phyloP scores from a whole-genome alignment of 495 filamentous ascomycete genomes.

The Hypoxylon lenormandii region DNA sequence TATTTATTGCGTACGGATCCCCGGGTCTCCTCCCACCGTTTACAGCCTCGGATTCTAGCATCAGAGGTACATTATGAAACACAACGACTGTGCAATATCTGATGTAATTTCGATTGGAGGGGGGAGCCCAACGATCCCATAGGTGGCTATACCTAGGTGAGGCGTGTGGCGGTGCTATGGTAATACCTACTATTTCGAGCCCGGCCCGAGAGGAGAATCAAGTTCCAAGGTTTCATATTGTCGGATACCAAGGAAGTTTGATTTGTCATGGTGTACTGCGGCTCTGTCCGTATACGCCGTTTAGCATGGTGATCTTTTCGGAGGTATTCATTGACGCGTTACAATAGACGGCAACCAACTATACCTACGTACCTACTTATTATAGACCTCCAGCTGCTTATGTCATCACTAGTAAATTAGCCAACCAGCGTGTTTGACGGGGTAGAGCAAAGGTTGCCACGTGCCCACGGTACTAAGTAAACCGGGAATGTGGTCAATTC shows the following conservation, averaged over 20 bases:
- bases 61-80: neutral
- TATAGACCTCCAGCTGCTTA: constrained; percentile 20
- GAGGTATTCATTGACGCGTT: constrained; percentile 1
- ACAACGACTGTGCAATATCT: neutral
- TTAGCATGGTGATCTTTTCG: constrained; percentile 3
- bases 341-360: neutral
- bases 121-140: constrained; percentile 1
- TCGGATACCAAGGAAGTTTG: constrained; percentile 8
- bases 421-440: too few species aligned
- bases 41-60: neutral
- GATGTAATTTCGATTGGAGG: constrained; percentile 4
- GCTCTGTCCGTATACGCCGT: neutral
- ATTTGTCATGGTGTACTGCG: constrained; percentile 24
- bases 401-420: neutral
- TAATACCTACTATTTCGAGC: neutral
- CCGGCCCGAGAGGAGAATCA: too few species aligned
- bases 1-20: constrained; percentile 19
- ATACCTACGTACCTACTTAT: neutral
- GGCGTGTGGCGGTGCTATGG: constrained; percentile 17
- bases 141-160: constrained; percentile 18
- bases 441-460: too few species aligned
- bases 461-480: too few species aligned
- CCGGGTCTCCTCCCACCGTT: neutral
- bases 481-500: too few species aligned
- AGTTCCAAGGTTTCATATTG: too few species aligned